Evolutionary conservation across 2,329 filamentous ascomycete genomes (phyloP).

Genomic region (Botrytis pseudocinerea): DNA sequence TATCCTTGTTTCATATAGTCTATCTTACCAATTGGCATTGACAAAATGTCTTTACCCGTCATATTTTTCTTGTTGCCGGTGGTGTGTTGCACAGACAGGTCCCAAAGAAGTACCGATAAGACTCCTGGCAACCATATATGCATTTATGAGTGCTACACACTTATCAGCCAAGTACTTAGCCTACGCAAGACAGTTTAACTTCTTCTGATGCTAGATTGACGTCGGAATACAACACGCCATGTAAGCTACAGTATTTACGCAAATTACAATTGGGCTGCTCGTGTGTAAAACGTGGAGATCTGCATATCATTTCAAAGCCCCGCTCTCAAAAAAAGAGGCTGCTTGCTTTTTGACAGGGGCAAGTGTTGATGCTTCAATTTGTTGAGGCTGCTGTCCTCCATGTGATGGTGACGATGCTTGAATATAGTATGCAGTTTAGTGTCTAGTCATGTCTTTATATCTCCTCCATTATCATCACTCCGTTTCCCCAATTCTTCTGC

Average conservation of each 20-base stretch:
- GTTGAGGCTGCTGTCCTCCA: conserved; percentile 6
- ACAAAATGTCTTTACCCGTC: conserved; percentile 9
- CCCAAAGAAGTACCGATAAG: conserved; percentile 10
- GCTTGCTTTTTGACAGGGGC: neutral
- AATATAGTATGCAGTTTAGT: neutral
- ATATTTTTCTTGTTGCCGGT: neutral
- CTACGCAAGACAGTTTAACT: neutral
- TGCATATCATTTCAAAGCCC: neutral
- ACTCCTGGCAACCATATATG: neutral
- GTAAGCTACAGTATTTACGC: neutral
- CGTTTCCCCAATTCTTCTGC: conserved; percentile 3
- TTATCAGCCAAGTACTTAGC: neutral
- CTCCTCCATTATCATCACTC: neutral
- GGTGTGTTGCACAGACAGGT: conserved; percentile 6
- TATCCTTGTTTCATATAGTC: conserved; percentile 8
- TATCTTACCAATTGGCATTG: conserved; percentile 7
- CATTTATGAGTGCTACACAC: neutral
- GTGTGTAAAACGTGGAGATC: conserved; percentile 15
- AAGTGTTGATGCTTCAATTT: neutral
- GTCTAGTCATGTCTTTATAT: conserved; percentile 4
- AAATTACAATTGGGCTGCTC: neutral
- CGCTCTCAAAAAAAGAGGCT: neutral
- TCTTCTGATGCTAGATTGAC: conserved; percentile 14
- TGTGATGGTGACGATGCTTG: neutral
- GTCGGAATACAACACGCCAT: neutral